phyloP scores from a whole-genome alignment of 2,329 filamentous ascomycete genomes.

The Dendryphion nanum region DNA sequence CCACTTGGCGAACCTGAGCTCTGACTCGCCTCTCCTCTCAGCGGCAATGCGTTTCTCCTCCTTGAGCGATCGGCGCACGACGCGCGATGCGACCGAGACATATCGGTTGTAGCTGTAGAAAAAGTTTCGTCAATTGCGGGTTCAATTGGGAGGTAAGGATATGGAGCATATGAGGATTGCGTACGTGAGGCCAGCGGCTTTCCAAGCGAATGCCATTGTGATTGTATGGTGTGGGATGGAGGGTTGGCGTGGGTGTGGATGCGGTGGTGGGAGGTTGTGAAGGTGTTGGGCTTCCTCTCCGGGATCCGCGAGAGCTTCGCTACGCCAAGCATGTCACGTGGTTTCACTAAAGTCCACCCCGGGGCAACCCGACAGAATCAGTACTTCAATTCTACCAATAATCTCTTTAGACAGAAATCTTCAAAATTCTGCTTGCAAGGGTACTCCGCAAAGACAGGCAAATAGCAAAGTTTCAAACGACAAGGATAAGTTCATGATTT shows the following conservation, averaged over 20 bases:
- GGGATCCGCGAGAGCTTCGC: constrained; percentile 21
- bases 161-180: constrained; percentile 39
- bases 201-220: constrained; percentile 98
- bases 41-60: constrained; percentile 84
- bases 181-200: constrained; percentile 94
- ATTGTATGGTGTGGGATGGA: constrained; percentile 29
- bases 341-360: too few species aligned
- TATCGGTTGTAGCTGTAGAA: constrained; percentile 94
- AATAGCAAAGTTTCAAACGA: too few species aligned
- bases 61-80: constrained; percentile 95
- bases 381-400: too few species aligned
- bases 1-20: constrained; percentile 92
- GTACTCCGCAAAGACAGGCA: too few species aligned
- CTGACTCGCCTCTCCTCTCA: constrained; percentile 86
- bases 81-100: constrained; percentile 90
- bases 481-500: too few species aligned
- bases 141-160: constrained; percentile 9
- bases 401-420: too few species aligned
- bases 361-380: too few species aligned
- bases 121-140: constrained; percentile 25
- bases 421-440: too few species aligned
- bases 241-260: constrained; percentile 19
- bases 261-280: constrained; percentile 23
- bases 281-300: constrained; percentile 18
- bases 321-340: neutral